Evolutionary conservation across 2,329 filamentous ascomycete genomes (phyloP), one percentile per base, ranked within the genome.

Genomic region (Neurospora sp.): DNA sequence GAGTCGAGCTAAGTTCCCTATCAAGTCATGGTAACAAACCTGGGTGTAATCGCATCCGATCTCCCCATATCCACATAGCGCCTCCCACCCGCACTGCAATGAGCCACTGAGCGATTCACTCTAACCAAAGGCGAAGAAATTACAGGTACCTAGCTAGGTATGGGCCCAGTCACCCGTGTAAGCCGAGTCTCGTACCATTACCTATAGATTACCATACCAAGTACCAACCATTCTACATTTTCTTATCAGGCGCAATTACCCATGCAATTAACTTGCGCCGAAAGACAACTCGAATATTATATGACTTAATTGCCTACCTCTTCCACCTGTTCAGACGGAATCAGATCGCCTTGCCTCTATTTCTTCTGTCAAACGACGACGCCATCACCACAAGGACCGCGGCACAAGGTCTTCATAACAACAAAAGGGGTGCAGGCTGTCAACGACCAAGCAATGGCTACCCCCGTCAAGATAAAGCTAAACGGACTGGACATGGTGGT

Each of bases 401-500:
- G 41, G 40, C 28, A 33, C 43, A 70, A 65, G 66, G 37, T 39
- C 36, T 28, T 68, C 23, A 33, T 15, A 33, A 36, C 52, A 33
- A 36, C 52, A 62, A 17, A 62, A 62, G 12, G 52, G 23, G 52
- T 28, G 15, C 52, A 62, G 52, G 52, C 23, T 62, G 6, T 17
- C 12, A 8, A 62, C 52, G 52, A 62, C 52, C 12, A 62, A 62
- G 28, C 28, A 36, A 70, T 70, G 69, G 28, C 57, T 17, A 36
- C 15, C 23, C 74, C 76, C 6, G 70, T 73, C 23, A 71, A 67
- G 6, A 68, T 77, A 33, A 36, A 88, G 76, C 38, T 87, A 83
- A 77, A 89, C 8, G 81, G 76, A 17, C 79, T 76, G 12, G 78
- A 77, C 67, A 86, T 82, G 36, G 81, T 78, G 2, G 80, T 96